phyloP scores from a whole-genome alignment of 768 basidiomycete species.

The Mycena venus region DNA sequence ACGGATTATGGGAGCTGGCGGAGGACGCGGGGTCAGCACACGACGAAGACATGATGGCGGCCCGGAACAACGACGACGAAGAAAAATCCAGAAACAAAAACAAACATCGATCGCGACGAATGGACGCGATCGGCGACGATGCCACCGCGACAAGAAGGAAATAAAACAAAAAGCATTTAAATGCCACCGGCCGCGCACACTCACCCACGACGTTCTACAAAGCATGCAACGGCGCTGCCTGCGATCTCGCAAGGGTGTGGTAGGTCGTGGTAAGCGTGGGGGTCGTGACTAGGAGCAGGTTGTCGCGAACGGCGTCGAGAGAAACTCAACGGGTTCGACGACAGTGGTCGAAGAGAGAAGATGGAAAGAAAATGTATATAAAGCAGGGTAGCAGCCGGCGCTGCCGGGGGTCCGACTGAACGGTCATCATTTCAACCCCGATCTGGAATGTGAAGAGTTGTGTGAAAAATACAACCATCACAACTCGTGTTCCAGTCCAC shows the following conservation, averaged over 20 bases:
- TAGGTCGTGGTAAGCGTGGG: slow-evolving; percentile 59
- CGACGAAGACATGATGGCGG: slow-evolving; percentile 57
- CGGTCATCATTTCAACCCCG: slow-evolving; percentile 44
- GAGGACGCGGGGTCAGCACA: slow-evolving; percentile 46
- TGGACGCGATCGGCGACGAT: slow-evolving; percentile 20
- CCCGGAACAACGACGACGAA: too few relatives aligned
- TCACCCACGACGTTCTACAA: slow-evolving; percentile 52
- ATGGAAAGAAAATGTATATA: slow-evolving; percentile 35
- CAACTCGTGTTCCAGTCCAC: slow-evolving; percentile 25
- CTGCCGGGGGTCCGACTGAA: slow-evolving; percentile 28
- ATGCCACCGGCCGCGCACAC: slow-evolving; percentile 33
- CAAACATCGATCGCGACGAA: slow-evolving; percentile 28
- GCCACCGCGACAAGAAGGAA: slow-evolving; percentile 35
- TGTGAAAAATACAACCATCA: slow-evolving; percentile 31
- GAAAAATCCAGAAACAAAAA: slow-evolving; percentile 39
- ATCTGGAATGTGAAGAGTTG: slow-evolving; percentile 30
- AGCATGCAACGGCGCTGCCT: slow-evolving; percentile 55
- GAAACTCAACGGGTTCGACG: slow-evolving; percentile 51
- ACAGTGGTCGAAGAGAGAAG: slow-evolving; percentile 44
- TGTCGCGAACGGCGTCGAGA: slow-evolving; percentile 43
- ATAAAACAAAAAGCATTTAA: slow-evolving; percentile 31
- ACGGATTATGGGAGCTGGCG: slow-evolving; percentile 33
- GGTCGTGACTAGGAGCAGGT: slow-evolving; percentile 56
- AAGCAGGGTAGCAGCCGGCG: slow-evolving; percentile 17
- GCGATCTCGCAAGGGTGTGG: slow-evolving; percentile 38